phyloP scores from a whole-genome alignment of 2,329 filamentous ascomycete genomes.

The Xylariales sp. region DNA sequence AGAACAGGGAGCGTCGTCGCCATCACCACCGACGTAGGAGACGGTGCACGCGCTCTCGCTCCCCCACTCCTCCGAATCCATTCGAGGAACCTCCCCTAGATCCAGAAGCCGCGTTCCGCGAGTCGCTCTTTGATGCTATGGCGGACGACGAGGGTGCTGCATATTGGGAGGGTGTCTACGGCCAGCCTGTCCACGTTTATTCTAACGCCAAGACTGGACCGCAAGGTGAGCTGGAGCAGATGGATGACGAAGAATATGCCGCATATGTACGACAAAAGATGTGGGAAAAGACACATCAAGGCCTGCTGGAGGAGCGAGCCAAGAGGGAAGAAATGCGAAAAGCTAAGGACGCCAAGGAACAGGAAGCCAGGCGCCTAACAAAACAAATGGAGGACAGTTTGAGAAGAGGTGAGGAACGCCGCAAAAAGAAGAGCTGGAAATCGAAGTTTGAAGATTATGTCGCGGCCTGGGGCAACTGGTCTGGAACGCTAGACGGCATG shows the following conservation, averaged over 20 bases:
- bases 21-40: slow-evolving; percentile 23
- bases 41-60: slow-evolving; percentile 30
- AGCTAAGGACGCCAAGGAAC: slow-evolving; percentile 31
- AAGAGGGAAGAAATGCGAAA: slow-evolving; percentile 50
- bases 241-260: slow-evolving; percentile 92
- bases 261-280: slow-evolving; percentile 80
- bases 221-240: slow-evolving; percentile 65
- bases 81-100: slow-evolving; percentile 48
- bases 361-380: slow-evolving; percentile 43
- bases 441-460: slow-evolving; percentile 63
- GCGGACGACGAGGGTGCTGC: slow-evolving; percentile 93
- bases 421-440: slow-evolving; percentile 48
- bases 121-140: slow-evolving; percentile 94
- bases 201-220: slow-evolving; percentile 41
- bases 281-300: slow-evolving; percentile 93
- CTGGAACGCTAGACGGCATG: slow-evolving; percentile 34
- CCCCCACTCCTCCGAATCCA: slow-evolving; percentile 43
- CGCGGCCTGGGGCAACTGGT: slow-evolving; percentile 56
- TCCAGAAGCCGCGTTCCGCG: slow-evolving; percentile 75
- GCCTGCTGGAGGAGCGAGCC: slow-evolving; percentile 72
- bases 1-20: slow-evolving; percentile 17
- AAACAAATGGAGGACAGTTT: slow-evolving; percentile 67
- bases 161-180: slow-evolving; percentile 97
- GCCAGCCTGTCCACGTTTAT: slow-evolving; percentile 87
- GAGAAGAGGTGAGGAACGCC: slow-evolving; percentile 60